A percentile compares a stretch with the other conserved stretches of the same genome.
phyloP scores from a whole-genome alignment of 2,329 filamentous ascomycete genomes.

The Penicillium digitatum region DNA sequence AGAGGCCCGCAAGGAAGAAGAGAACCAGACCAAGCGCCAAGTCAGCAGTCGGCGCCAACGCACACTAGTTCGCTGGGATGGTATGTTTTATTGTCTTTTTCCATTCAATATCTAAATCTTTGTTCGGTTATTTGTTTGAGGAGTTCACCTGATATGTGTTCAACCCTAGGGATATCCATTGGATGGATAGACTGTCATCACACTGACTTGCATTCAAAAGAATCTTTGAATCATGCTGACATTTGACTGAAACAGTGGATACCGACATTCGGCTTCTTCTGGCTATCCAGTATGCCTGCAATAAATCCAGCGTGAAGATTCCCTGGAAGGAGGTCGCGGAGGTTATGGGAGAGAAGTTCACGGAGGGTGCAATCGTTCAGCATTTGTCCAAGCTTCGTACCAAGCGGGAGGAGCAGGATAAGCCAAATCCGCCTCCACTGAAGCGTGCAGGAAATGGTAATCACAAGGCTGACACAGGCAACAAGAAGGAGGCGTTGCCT shows the following conservation, averaged over 20 bases:
- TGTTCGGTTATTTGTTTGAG: not conserved
- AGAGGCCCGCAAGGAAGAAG: not conserved
- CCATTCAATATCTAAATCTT: not conserved
- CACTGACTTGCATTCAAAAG: not conserved
- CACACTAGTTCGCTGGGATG: conserved; percentile 43
- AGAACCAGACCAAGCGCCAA: not conserved
- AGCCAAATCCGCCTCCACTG: conserved; percentile 40
- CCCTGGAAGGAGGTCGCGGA: conserved; percentile 43
- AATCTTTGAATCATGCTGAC: conserved; percentile 12
- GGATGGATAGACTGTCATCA: not conserved
- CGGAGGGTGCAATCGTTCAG: conserved; percentile 46
- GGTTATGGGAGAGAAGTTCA: conserved; percentile 40
- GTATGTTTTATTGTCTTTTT: conserved; percentile 21
- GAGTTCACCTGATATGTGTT: not conserved
- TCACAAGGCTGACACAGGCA: not conserved
- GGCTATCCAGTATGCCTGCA: conserved; percentile 42
- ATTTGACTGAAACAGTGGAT: conserved; percentile 31
- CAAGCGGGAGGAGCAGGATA: conserved; percentile 31
- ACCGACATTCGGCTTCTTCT: conserved; percentile 44
- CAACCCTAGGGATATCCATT: not conserved
- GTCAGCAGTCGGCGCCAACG: conserved; percentile 23
- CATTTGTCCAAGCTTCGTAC: conserved; percentile 46
- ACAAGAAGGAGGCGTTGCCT: not conserved
- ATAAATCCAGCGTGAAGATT: conserved; percentile 35
- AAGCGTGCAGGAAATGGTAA: conserved; percentile 25